Evolutionary conservation across 2,329 filamentous ascomycete genomes (phyloP).

Genomic region (Pyricularia pennisetigena): DNA sequence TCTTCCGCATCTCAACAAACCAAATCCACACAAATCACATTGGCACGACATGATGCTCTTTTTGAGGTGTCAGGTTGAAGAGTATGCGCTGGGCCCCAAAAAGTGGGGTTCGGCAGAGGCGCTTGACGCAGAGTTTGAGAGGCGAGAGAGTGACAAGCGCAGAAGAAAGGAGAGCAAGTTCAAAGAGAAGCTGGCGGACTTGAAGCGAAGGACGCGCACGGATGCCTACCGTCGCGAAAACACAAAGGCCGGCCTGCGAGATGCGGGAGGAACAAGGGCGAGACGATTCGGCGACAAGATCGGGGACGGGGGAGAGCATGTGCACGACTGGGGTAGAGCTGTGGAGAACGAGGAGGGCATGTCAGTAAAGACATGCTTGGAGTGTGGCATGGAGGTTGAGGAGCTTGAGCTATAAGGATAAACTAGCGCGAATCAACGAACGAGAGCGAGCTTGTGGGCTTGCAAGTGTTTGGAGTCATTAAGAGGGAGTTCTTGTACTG

Average conservation of each 20-base stretch:
- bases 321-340: conserved; percentile 75
- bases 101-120: conserved; percentile 89
- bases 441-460: not conserved
- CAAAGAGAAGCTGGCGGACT: conserved; percentile 73
- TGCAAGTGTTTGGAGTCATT: not conserved
- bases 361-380: conserved; percentile 69
- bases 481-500: not conserved
- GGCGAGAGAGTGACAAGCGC: conserved; percentile 70
- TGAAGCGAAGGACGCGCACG: conserved; percentile 89
- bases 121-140: conserved; percentile 80
- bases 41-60: conserved; percentile 99
- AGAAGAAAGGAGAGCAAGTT: conserved; percentile 84
- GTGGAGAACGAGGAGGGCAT: conserved; percentile 63
- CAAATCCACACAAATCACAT: conserved; percentile 90
- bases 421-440: not conserved
- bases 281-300: conserved; percentile 70
- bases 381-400: conserved; percentile 72
- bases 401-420: conserved; percentile 52
- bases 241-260: conserved; percentile 36
- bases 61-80: conserved; percentile 85
- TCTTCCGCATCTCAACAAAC: conserved; percentile 76
- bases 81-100: conserved; percentile 68
- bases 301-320: conserved; percentile 59
- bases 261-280: conserved; percentile 25
- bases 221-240: conserved; percentile 75